Conservation (phyloP, 345 rosid species). For the Acer saccharum region DNA sequence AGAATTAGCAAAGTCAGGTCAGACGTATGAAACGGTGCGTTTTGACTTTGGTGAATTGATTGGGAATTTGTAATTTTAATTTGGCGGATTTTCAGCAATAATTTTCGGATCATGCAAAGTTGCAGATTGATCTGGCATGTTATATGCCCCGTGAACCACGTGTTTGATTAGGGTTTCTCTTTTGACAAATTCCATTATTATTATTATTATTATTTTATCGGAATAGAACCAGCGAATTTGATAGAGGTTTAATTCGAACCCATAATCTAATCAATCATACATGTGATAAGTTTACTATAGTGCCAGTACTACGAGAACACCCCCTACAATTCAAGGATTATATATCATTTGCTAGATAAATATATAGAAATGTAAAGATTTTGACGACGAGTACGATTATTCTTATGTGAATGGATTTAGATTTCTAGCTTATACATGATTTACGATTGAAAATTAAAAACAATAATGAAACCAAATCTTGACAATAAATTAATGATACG, state of each 20-base stretch:
- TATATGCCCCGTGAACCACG: background rate
- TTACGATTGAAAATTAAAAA: too few relatives aligned
- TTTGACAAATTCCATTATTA: background rate
- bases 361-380: too few relatives aligned
- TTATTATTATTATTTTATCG: background rate
- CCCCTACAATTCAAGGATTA: too few relatives aligned
- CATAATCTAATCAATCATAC: too few relatives aligned
- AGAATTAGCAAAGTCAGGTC: background rate
- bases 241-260: too few relatives aligned
- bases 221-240: background rate
- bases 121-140: background rate
- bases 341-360: too few relatives aligned
- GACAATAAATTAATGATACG: background rate
- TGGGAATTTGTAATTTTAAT: background rate
- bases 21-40: slow-evolving; percentile 11
- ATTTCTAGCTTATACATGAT: background rate
- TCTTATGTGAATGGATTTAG: too few relatives aligned
- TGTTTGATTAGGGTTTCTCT: slow-evolving; percentile 1
- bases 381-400: too few relatives aligned
- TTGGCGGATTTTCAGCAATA: background rate
- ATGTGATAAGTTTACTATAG: too few relatives aligned
- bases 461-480: too few relatives aligned
- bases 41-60: background rate
- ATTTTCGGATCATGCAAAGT: background rate
- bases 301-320: too few relatives aligned